Evolutionary conservation across 2,329 filamentous ascomycete genomes (phyloP).

Genomic region (Fusarium compactum): DNA sequence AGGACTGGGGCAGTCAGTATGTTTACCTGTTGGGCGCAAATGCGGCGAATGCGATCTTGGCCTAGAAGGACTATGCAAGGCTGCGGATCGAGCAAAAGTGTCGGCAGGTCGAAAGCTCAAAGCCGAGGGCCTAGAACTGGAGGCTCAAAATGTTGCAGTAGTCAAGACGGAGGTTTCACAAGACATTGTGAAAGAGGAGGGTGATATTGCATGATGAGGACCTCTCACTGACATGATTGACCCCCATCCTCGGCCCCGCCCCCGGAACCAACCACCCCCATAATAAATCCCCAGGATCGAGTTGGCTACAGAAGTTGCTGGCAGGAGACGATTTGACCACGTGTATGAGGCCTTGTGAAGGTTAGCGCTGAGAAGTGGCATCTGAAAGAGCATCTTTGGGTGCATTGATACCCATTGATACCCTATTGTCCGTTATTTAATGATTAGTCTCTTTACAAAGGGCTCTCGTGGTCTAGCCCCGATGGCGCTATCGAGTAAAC

Average conservation of each 20-base stretch:
- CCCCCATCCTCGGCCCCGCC: slow-evolving; percentile 37
- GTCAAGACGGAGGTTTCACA: slow-evolving; percentile 44
- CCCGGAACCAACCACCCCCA: slow-evolving; percentile 41
- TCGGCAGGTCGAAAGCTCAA: slow-evolving; percentile 64
- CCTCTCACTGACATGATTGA: slow-evolving; percentile 22
- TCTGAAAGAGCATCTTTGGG: slow-evolving; percentile 11
- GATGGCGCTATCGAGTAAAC: slow-evolving; percentile 37
- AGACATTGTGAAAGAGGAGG: slow-evolving; percentile 48
- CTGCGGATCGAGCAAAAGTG: slow-evolving; percentile 75
- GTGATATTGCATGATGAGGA: slow-evolving; percentile 32
- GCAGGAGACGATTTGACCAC: slow-evolving; percentile 39
- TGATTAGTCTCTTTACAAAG: slow-evolving; percentile 9
- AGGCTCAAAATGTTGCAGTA: slow-evolving; percentile 38
- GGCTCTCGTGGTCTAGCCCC: slow-evolving; percentile 14
- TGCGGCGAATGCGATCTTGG: slow-evolving; percentile 91
- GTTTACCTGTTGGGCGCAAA: slow-evolving; percentile 79
- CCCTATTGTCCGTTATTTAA: slow-evolving; percentile 15
- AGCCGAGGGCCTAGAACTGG: slow-evolving; percentile 46
- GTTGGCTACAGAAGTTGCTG: slow-evolving; percentile 15
- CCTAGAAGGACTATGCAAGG: slow-evolving; percentile 78
- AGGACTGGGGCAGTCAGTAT: slow-evolving; percentile 88
- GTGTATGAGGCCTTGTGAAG: slow-evolving; percentile 30
- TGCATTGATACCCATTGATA: slow-evolving; percentile 40
- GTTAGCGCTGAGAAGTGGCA: slow-evolving; percentile 10
- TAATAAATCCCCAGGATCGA: slow-evolving; percentile 34